phyloP scores from a whole-genome alignment of 768 basidiomycete genomes.

The Podaxis sp. region DNA sequence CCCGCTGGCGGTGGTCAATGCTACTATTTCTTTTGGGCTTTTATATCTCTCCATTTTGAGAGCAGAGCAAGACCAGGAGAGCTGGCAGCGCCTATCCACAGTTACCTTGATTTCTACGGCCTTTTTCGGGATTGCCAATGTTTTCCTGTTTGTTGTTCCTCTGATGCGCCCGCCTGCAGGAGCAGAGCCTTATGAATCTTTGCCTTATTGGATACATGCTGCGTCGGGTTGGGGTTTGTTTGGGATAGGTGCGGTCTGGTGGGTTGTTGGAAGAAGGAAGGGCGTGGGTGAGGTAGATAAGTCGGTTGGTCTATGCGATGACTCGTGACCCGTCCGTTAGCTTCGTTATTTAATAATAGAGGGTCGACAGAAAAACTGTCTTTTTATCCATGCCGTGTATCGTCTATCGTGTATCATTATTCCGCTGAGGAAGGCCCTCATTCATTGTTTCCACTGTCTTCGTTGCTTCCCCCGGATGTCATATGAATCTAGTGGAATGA shows the following conservation, averaged over 20 bases:
- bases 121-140: slow-evolving; percentile 56
- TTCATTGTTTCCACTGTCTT: neutral
- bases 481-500: neutral
- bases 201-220: slow-evolving; percentile 55
- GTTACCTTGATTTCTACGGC: slow-evolving; percentile 11
- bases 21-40: slow-evolving; percentile 42
- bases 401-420: neutral
- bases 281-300: neutral
- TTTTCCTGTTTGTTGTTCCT: slow-evolving; percentile 54
- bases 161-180: slow-evolving; percentile 46
- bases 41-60: slow-evolving; percentile 24
- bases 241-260: slow-evolving; percentile 32
- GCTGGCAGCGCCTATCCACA: neutral
- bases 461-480: neutral
- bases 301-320: neutral
- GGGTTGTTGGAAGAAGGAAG: slow-evolving; percentile 18
- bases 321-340: neutral
- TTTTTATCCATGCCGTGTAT: too few species aligned
- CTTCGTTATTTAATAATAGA: too few species aligned
- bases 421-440: neutral
- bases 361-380: too few species aligned
- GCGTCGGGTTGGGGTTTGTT: slow-evolving; percentile 36
- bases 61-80: neutral
- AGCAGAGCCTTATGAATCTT: slow-evolving; percentile 38
- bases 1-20: slow-evolving; percentile 40